A percentile compares a stretch with the other conserved stretches of the same genome.
These are phyloP conservation scores for Aspergillus ruber DNA, from an alignment of 2,329 filamentous ascomycete species.

Conservation along the genomic window DNA sequence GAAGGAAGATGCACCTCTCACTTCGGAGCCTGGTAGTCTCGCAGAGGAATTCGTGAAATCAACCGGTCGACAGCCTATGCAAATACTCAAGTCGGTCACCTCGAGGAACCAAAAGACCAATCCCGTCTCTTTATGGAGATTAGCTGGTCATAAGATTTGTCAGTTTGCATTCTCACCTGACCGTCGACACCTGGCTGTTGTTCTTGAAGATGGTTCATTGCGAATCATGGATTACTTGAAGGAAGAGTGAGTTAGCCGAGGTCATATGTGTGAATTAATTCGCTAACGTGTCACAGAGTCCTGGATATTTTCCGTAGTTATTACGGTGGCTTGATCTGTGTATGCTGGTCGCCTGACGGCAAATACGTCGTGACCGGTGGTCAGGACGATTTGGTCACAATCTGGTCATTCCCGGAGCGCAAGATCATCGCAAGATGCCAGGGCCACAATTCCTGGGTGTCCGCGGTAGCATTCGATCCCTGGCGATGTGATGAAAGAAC, in stretches of 20 bases:
- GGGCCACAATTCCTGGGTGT: slow-evolving; percentile 94
- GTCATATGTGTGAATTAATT: background rate
- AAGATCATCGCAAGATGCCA: slow-evolving; percentile 85
- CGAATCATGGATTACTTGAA: slow-evolving; percentile 86
- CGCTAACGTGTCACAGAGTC: slow-evolving; percentile 51
- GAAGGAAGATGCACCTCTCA: slow-evolving; percentile 79
- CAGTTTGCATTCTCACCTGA: slow-evolving; percentile 90
- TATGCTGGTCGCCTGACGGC: slow-evolving; percentile 95
- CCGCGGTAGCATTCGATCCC: slow-evolving; percentile 86
- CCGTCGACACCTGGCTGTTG: slow-evolving; percentile 76
- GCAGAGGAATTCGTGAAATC: slow-evolving; percentile 20
- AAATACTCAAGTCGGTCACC: slow-evolving; percentile 83
- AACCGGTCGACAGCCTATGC: slow-evolving; percentile 43
- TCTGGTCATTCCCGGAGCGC: slow-evolving; percentile 83
- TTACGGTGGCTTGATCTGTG: slow-evolving; percentile 86
- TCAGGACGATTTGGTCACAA: slow-evolving; percentile 91
- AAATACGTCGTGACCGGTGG: slow-evolving; percentile 93
- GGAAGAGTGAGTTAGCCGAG: slow-evolving; percentile 60
- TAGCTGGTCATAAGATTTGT: slow-evolving; percentile 86
- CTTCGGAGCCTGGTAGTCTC: slow-evolving; percentile 51
- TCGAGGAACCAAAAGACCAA: slow-evolving; percentile 92
- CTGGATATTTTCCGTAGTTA: slow-evolving; percentile 83
- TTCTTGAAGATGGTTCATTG: slow-evolving; percentile 84
- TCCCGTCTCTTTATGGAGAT: slow-evolving; percentile 84
- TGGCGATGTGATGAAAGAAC: slow-evolving; percentile 95